Base-by-base conservation (phyloP, 805 yeast genomes). In the Myxozyma sirexii region DNA sequence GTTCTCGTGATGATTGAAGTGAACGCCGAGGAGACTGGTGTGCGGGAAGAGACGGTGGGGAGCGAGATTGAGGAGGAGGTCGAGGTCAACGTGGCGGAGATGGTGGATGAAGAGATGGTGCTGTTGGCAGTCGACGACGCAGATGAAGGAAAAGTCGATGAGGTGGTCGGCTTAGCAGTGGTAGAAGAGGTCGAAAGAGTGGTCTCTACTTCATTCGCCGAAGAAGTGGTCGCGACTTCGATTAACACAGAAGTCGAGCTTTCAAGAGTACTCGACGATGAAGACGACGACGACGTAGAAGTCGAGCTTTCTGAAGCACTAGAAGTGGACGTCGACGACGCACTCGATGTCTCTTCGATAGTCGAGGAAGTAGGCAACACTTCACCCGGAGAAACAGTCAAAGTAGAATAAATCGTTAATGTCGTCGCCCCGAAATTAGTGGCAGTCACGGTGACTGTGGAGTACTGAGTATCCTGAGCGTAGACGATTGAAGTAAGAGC, bases 391-490 rank as follows among this genome's bases (percentile, higher is more conserved):
- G 57, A n/a, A 23, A 53, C 44, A n/a, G 55, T 46, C 27, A 24
- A n/a, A 17, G 58, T 48, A 21, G 46, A 21, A 42, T 35, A 57
- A 27, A 26, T 17, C 12, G 53, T 48, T 33, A 38, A 38, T 21
- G 57, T 57, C 29, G 42, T 39, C 13, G 26, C 37, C 24, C 39
- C 52, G 37, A n/a, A 29, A 35, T 51, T 23, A 17, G 53, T 44
- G n/a, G 23, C 41, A 8, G 56, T 56, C 19, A 56, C 26, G 26
- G 59, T 56, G 26, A 43, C 24, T 1, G 59, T 38, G 12, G 54
- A 50, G 41, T n/a, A 15, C 42, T 38, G 21, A 38, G 44, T 17
- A 15, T 45, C 52, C 48, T 57, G 62, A 15, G 58, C 52, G 43
- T 49, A 27, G 35, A 39, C 61, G 15, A 23, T 10, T 7, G 57